phyloP scores from a whole-genome alignment of 2,329 filamentous ascomycete species.

The Beauveria brongniartii region DNA sequence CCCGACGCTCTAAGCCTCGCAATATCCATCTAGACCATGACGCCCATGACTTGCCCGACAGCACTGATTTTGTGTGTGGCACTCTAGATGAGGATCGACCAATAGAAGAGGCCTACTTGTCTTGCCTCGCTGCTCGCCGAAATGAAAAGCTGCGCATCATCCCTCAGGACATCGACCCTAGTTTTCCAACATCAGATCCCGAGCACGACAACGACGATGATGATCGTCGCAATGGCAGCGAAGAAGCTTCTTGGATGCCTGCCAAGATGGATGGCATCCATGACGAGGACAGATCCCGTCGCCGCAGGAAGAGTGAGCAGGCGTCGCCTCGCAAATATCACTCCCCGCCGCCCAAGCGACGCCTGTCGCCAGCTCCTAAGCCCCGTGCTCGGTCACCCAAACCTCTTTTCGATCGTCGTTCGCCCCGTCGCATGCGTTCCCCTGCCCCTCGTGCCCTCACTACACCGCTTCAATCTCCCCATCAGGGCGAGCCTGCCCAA shows the following conservation, averaged over 20 bases:
- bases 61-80: conserved; percentile 98
- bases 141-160: conserved; percentile 72
- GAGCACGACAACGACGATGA: conserved; percentile 75
- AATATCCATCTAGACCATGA: conserved; percentile 29
- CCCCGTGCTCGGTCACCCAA: conserved; percentile 32
- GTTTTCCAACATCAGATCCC: conserved; percentile 89
- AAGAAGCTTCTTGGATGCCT: conserved; percentile 61
- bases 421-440: conserved; percentile 62
- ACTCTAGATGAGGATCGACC: conserved; percentile 93
- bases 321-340: conserved; percentile 37
- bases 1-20: conserved; percentile 21
- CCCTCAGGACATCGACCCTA: conserved; percentile 96
- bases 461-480: conserved; percentile 31
- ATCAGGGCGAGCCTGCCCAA: conserved; percentile 28
- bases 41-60: conserved; percentile 84
- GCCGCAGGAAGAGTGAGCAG: conserved; percentile 41
- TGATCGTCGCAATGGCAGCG: conserved; percentile 55
- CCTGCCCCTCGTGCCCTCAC: conserved; percentile 49
- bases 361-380: conserved; percentile 30
- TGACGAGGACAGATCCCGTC: conserved; percentile 43
- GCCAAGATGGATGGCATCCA: conserved; percentile 63
- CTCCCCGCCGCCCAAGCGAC: conserved; percentile 36
- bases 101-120: conserved; percentile 87
- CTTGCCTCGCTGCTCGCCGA: conserved; percentile 72
- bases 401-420: conserved; percentile 56